A percentile compares a stretch with the other conserved stretches of the same genome.
These are phyloP conservation scores for Pleurotus eryngii DNA, from an alignment of 768 basidiomycete species.

Conservation along the genomic window DNA sequence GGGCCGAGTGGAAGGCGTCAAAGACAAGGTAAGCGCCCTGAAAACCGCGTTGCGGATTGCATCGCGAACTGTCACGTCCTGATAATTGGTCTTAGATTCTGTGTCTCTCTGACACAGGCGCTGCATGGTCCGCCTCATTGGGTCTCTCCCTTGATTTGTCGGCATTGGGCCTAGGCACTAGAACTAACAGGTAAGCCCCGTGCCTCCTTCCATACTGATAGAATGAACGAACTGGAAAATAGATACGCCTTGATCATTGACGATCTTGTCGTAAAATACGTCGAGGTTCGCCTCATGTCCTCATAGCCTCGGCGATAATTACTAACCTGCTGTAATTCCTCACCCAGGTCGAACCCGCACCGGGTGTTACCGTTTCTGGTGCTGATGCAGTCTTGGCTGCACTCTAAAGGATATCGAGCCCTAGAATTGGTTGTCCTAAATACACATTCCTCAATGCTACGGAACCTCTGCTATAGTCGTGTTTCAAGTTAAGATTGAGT, in stretches of 20 bases:
- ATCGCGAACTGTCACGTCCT: neutral
- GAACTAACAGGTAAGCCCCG: conserved; percentile 49
- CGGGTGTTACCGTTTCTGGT: conserved; percentile 53
- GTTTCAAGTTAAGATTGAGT: no score
- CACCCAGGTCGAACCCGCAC: conserved; percentile 45
- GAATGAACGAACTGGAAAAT: neutral
- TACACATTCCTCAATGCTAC: no score
- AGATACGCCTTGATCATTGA: conserved; percentile 57
- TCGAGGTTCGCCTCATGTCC: conserved; percentile 41
- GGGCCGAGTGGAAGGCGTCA: conserved; percentile 53
- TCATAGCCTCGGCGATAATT: neutral
- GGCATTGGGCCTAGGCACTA: conserved; percentile 34
- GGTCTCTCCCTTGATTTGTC: conserved; percentile 55
- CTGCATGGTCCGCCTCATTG: conserved; percentile 52
- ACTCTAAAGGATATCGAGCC: conserved; percentile 22
- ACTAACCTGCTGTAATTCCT: conserved; percentile 8
- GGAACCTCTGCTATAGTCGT: no score
- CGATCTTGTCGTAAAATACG: conserved; percentile 64
- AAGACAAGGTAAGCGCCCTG: conserved; percentile 54
- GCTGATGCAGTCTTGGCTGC: conserved; percentile 56
- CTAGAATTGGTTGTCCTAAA: no score
- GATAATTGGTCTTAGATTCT: conserved; percentile 42
- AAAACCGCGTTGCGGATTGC: neutral
- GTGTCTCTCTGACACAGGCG: conserved; percentile 52
- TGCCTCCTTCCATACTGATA: neutral